Percentiles rank a stretch among this genome's conserved stretches.
Conservation (phyloP, 768 basidiomycete genomes). For the Chalciporus sphaerocephalus region DNA sequence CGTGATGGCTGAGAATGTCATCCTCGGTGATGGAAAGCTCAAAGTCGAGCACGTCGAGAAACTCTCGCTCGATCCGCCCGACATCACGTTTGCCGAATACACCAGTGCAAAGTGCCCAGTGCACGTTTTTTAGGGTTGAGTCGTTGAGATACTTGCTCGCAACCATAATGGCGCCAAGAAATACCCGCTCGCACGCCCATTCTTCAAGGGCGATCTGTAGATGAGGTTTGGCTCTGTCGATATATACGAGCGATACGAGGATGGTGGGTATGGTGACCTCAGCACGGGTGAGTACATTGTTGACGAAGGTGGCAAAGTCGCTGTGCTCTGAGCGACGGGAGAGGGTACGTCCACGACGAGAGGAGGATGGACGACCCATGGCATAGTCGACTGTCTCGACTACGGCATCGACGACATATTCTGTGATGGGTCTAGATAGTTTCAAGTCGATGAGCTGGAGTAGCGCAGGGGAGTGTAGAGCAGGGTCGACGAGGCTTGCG, state of each 20-base stretch:
- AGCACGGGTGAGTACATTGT: slow-evolving; percentile 64
- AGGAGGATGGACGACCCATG: slow-evolving; percentile 61
- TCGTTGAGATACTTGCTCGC: slow-evolving; percentile 91
- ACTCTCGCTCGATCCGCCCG: slow-evolving; percentile 78
- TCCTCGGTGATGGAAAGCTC: slow-evolving; percentile 62
- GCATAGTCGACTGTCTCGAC: slow-evolving; percentile 73
- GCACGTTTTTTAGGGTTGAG: slow-evolving; percentile 84
- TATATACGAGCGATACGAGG: slow-evolving; percentile 70
- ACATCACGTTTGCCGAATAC: slow-evolving; percentile 80
- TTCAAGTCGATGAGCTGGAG: slow-evolving; percentile 66
- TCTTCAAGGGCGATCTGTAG: slow-evolving; percentile 77
- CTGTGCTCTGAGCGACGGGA: slow-evolving; percentile 48
- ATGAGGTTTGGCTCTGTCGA: slow-evolving; percentile 71
- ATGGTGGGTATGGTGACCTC: slow-evolving; percentile 69
- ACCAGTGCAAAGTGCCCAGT: slow-evolving; percentile 84
- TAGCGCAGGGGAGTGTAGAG: slow-evolving; percentile 59
- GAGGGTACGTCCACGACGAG: slow-evolving; percentile 44
- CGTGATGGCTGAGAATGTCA: slow-evolving; percentile 52
- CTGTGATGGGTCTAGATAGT: slow-evolving; percentile 59
- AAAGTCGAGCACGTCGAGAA: slow-evolving; percentile 75
- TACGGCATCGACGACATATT: slow-evolving; percentile 66
- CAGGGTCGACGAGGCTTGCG: slow-evolving; percentile 58
- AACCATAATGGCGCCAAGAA: slow-evolving; percentile 83
- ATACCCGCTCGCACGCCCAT: slow-evolving; percentile 87
- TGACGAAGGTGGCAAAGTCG: slow-evolving; percentile 61